A percentile compares a stretch with the other conserved stretches of the same genome.
phyloP scores from a whole-genome alignment of 1,139 yeast genomes.

The Candida glucosophila region DNA sequence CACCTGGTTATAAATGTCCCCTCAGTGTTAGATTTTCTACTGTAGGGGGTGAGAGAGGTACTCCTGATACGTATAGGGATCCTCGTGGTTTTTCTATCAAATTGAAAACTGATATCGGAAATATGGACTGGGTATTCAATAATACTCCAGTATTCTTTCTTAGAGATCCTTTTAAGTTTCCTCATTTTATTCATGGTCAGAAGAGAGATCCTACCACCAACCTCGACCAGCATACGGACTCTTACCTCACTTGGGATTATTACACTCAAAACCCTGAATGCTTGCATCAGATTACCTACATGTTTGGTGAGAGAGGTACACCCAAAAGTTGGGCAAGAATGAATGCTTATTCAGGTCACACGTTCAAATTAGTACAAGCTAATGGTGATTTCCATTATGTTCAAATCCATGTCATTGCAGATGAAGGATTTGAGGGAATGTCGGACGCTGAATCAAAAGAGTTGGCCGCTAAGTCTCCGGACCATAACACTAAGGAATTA shows the following conservation, averaged over 20 bases:
- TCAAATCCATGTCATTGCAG: slow-evolving; percentile 55
- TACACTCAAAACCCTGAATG: slow-evolving; percentile 54
- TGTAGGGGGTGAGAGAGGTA: slow-evolving; percentile 52
- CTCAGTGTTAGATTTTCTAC: slow-evolving; percentile 47
- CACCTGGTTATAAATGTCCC: slow-evolving; percentile 41
- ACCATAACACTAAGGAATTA: slow-evolving; percentile 50
- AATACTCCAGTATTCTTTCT: slow-evolving; percentile 53
- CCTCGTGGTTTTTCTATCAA: slow-evolving; percentile 54
- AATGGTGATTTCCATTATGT: slow-evolving; percentile 60
- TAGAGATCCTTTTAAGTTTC: slow-evolving; percentile 52
- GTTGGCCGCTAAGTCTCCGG: slow-evolving; percentile 55
- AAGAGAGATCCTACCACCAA: slow-evolving; percentile 56
- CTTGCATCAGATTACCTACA: slow-evolving; percentile 52
- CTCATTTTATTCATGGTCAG: slow-evolving; percentile 54
- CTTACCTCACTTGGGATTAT: slow-evolving; percentile 65
- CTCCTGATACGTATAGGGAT: slow-evolving; percentile 51
- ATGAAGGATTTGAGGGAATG: slow-evolving; percentile 54
- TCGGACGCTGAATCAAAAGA: slow-evolving; percentile 49
- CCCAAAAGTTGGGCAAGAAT: slow-evolving; percentile 57
- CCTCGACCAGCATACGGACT: slow-evolving; percentile 31
- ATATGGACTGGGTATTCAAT: slow-evolving; percentile 54
- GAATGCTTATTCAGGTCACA: slow-evolving; percentile 74
- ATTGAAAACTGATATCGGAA: slow-evolving; percentile 51
- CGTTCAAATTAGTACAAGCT: slow-evolving; percentile 60
- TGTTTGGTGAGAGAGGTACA: slow-evolving; percentile 68